Base-by-base conservation (phyloP, 2,329 filamentous ascomycete genomes). In the Clarireedia paspali region DNA sequence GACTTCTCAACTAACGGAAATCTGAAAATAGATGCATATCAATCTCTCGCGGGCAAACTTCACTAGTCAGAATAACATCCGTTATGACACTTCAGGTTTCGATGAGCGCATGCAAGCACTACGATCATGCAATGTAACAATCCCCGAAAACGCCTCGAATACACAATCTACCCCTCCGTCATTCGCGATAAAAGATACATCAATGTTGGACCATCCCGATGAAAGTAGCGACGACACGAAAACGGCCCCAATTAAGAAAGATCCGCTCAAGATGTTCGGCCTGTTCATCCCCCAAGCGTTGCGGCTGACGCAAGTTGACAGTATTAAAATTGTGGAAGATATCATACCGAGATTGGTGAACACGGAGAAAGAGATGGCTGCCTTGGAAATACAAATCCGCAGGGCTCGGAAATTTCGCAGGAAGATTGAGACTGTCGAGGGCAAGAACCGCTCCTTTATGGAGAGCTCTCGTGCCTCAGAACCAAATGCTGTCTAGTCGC, bases 1-100 rank as follows among this genome's bases (percentile, higher is more conserved):
- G 15, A 14, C 14, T 20, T 14, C 14, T 15, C 10, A 38, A 17
- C 24, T 53, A 44, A 50, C 24, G 17, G 17, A 47, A 15, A 23
- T 20, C 7, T 42, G 42, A 39, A 17, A 26, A 15, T 40, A 69
- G 67, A 57, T 65, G 46, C 57, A 62, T 42, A 62, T 64, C 30
- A 51, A 64, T 48, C 59, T 91, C 42, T 85, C 88, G n/a, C 80
- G 87, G 56, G 88, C 88, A 59, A 90, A 91, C 71, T 91, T 89
- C 70, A 74, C 80, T 27, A 82, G 81, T n/a, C 76, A 82, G 66
- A 74, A 80, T 12, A 80, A 84, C 34, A 69, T 82, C 59, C 76
- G 82, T 44, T 91, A 87, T 67, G 87, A 87, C 3, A 78, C 75
- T 60, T 84, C 89, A 63, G 79, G 81, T 66, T 92, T 88, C 67